Conservation (phyloP, 352 stramenopile species). For the Phytophthora europaea region DNA sequence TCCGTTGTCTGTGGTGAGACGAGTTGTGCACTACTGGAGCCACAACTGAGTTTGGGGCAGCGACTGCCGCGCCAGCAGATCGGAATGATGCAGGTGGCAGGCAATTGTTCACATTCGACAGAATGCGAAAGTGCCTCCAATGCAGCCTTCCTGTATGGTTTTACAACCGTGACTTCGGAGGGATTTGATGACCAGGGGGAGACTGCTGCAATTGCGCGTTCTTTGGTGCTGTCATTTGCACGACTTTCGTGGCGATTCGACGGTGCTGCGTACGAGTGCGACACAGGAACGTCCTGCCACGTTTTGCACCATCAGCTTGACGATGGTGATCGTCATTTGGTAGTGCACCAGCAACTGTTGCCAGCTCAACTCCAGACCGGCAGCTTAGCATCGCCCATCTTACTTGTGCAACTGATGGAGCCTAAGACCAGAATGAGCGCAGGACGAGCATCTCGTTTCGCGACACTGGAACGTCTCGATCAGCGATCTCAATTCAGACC, state of each 20-base stretch:
- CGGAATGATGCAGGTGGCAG: conserved; percentile 30
- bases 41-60: neutral
- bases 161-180: conserved; percentile 27
- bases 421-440: conserved; percentile 28
- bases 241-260: conserved; percentile 55
- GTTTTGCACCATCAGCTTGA: conserved; percentile 46
- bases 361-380: conserved; percentile 28
- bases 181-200: conserved; percentile 5
- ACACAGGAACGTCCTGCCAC: conserved; percentile 28
- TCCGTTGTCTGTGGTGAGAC: conserved; percentile 35
- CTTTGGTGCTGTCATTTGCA: conserved; percentile 45
- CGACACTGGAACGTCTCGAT: conserved; percentile 31
- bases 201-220: conserved; percentile 3
- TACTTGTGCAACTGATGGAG: conserved; percentile 54
- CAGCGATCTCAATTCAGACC: conserved; percentile 10
- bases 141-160: conserved; percentile 52
- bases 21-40: conserved; percentile 37
- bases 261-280: conserved; percentile 31
- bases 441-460: conserved; percentile 22
- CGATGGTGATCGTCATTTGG: conserved; percentile 38
- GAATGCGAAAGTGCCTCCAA: conserved; percentile 21
- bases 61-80: conserved; percentile 42
- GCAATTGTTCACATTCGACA: conserved; percentile 23
- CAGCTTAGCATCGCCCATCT: conserved; percentile 18
- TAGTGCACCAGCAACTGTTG: conserved; percentile 35